phyloP scores from a whole-genome alignment of 495 filamentous ascomycete species.

The Neurospora cerealis region DNA sequence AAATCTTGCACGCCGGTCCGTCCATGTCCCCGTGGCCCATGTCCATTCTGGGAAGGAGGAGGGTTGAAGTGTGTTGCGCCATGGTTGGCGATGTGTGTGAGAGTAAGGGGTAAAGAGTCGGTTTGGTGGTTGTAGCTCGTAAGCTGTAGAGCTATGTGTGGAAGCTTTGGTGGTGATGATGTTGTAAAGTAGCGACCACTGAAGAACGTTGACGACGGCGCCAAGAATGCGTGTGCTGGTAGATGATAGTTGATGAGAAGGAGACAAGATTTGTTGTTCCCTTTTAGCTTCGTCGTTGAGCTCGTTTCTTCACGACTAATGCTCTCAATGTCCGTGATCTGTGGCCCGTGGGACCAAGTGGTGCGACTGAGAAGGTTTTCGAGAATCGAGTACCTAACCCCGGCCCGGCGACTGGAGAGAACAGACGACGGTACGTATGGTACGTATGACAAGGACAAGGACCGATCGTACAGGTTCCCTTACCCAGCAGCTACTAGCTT shows the following conservation, averaged over 20 bases:
- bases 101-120: not conserved
- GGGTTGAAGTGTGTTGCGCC: not conserved
- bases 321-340: not conserved
- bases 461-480: not conserved
- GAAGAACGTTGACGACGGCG: no score
- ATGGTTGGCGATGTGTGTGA: not conserved
- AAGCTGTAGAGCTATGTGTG: not conserved
- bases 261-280: not conserved
- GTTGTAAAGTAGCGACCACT: not conserved
- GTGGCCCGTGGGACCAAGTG: not conserved
- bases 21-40: conserved; percentile 12
- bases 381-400: not conserved
- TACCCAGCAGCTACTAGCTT: not conserved
- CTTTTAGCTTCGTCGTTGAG: not conserved
- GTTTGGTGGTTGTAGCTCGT: not conserved
- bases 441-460: not conserved
- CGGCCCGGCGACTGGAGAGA: not conserved
- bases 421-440: not conserved
- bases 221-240: not conserved
- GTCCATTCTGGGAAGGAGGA: not conserved
- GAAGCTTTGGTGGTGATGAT: not conserved
- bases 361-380: not conserved
- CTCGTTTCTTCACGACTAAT: not conserved
- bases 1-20: conserved; percentile 13
- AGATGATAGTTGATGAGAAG: not conserved